Percentiles rank a stretch among this genome's conserved stretches.
Evolutionary conservation across 2,329 filamentous ascomycete genomes (phyloP).

Genomic region (Fusarium metavorans): DNA sequence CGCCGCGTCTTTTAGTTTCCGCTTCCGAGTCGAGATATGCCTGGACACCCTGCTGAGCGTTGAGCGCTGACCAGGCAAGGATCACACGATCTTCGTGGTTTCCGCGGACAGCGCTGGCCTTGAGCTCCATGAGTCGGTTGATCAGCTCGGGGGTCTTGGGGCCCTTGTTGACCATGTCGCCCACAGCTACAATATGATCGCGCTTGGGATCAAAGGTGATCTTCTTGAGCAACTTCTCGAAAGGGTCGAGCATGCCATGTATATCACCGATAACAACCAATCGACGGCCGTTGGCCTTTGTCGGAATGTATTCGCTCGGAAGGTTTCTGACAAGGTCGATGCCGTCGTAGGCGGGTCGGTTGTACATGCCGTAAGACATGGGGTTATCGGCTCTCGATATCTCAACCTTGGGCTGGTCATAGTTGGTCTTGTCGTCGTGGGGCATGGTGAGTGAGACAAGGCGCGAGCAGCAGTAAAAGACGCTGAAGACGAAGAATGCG

Average conservation of each 20-base stretch:
- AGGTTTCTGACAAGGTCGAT: conserved; percentile 48
- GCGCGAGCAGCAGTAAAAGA: conserved; percentile 51
- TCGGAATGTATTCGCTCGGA: conserved; percentile 48
- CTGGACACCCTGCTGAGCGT: conserved; percentile 41
- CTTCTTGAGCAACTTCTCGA: conserved; percentile 74
- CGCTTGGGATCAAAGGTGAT: conserved; percentile 66
- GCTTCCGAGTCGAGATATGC: conserved; percentile 43
- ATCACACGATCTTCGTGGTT: conserved; percentile 93
- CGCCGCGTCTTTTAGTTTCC: conserved; percentile 49
- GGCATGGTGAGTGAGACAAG: conserved; percentile 44
- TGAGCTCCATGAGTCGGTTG: conserved; percentile 76
- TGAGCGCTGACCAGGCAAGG: conserved; percentile 63
- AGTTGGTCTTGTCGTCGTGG: conserved; percentile 15
- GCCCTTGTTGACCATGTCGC: conserved; percentile 88
- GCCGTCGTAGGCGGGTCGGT: conserved; percentile 53
- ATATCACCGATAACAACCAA: conserved; percentile 91
- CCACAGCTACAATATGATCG: conserved; percentile 82
- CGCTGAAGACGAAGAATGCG: conserved; percentile 50
- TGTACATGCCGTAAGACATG: conserved; percentile 57
- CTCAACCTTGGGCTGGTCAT: conserved; percentile 22
- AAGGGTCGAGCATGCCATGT: conserved; percentile 83
- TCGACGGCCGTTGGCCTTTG: conserved; percentile 61
- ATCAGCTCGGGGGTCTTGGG: conserved; percentile 85
- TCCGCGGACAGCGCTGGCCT: conserved; percentile 86
- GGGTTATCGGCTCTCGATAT: conserved; percentile 48